A percentile compares a stretch with the other conserved stretches of the same genome.
Conservation (phyloP, 176 grass and related monocot genomes). For the Eleusine coracana region DNA sequence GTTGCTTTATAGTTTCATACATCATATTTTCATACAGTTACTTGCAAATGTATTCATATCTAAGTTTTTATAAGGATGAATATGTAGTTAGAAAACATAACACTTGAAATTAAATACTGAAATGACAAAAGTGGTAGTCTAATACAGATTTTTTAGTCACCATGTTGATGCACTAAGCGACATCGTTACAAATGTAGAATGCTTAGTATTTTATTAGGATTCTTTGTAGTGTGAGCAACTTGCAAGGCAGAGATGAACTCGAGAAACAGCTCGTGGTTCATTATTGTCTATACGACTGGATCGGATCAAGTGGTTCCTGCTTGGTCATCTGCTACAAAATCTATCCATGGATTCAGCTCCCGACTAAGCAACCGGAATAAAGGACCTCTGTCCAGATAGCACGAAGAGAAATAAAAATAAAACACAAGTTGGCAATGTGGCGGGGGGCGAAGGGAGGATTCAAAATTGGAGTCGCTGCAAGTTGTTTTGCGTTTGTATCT, state of each 20-base stretch:
- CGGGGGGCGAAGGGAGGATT: background rate
- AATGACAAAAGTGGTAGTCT: too few relatives aligned
- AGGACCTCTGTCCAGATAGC: background rate
- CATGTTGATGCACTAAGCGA: too few relatives aligned
- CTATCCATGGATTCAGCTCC: slow-evolving; percentile 28
- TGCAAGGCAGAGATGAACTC: background rate
- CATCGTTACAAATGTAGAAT: too few relatives aligned
- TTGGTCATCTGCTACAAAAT: slow-evolving; percentile 13
- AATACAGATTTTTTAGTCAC: too few relatives aligned
- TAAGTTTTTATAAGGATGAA: too few relatives aligned
- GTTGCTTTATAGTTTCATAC: too few relatives aligned
- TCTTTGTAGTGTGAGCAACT: slow-evolving; percentile 18
- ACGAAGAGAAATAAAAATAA: background rate
- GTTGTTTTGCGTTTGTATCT: background rate
- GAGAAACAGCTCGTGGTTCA: slow-evolving; percentile 11
- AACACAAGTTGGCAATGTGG: slow-evolving; percentile 15
- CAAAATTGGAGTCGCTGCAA: background rate
- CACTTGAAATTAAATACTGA: too few relatives aligned
- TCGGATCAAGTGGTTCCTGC: slow-evolving; percentile 12
- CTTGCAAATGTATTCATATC: too few relatives aligned
- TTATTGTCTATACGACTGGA: slow-evolving; percentile 7
- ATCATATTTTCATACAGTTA: too few relatives aligned
- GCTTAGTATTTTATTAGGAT: too few relatives aligned
- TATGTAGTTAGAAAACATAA: too few relatives aligned
- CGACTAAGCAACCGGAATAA: background rate